Conservation (phyloP, 805 yeast species). For the Zygosaccharomyces gambellarensis region DNA sequence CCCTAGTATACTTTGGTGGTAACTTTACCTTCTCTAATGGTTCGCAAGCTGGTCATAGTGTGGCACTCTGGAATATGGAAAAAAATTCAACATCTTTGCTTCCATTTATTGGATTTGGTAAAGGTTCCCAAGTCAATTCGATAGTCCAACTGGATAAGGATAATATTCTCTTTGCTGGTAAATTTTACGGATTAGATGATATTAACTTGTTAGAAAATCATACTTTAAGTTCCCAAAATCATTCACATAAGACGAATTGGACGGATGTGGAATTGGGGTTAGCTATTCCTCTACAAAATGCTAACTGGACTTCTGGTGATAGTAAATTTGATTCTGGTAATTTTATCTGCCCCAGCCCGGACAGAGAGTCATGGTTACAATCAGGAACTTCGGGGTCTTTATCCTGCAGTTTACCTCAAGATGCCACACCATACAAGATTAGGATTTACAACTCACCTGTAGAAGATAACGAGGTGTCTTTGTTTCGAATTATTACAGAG, state of each 20-base stretch:
- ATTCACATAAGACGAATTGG: constrained; percentile 33
- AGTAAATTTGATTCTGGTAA: constrained; percentile 30
- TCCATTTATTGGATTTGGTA: constrained; percentile 74
- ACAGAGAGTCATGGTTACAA: constrained; percentile 49
- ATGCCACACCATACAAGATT: constrained; percentile 62
- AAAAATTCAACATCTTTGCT: constrained; percentile 41
- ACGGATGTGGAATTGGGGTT: constrained; percentile 53
- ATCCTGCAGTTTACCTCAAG: constrained; percentile 53
- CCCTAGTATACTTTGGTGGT: constrained; percentile 76
- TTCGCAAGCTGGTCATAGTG: constrained; percentile 35
- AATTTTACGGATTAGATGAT: constrained; percentile 59
- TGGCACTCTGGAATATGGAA: constrained; percentile 55
- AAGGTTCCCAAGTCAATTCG: constrained; percentile 53
- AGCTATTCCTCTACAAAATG: constrained; percentile 53
- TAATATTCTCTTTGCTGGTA: constrained; percentile 76
- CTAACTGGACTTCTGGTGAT: constrained; percentile 47
- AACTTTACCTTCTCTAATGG: constrained; percentile 48
- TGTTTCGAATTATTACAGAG: constrained; percentile 67
- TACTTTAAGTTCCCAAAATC: constrained; percentile 19
- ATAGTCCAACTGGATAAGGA: constrained; percentile 47
- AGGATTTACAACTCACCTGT: constrained; percentile 60
- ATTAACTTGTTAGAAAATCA: constrained; percentile 34
- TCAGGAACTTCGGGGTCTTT: constrained; percentile 56
- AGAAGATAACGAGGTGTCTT: constrained; percentile 43
- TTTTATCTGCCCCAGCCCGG: constrained; percentile 54